These are phyloP conservation scores for Planoprotostelium fungivorum DNA, from an alignment of 78 protist genomes.

Conservation along the genomic window DNA sequence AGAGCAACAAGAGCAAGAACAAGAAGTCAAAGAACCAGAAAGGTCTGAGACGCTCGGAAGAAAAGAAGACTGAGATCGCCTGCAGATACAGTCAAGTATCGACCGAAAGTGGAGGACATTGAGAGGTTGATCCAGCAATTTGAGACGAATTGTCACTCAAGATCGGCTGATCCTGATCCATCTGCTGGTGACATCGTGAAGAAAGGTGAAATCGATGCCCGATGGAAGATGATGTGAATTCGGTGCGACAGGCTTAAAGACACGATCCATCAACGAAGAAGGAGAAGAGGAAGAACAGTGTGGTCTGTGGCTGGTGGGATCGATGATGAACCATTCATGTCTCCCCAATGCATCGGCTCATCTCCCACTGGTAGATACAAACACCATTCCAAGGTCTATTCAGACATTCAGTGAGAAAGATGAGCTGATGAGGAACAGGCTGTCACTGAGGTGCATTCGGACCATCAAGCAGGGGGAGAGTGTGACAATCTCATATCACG, in stretches of 20 bases:
- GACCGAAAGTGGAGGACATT: not conserved
- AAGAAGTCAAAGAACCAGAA: not conserved
- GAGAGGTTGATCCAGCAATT: not conserved
- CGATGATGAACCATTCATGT: not conserved
- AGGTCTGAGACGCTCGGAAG: not conserved
- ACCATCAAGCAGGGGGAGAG: not conserved
- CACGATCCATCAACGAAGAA: not conserved
- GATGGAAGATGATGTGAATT: not conserved
- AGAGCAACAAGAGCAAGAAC: not conserved
- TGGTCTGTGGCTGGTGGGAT: not conserved
- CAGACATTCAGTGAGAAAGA: too few species aligned
- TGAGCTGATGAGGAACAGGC: not conserved
- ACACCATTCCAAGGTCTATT: not conserved
- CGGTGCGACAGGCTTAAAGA: not conserved
- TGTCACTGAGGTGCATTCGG: not conserved
- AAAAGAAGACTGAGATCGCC: not conserved
- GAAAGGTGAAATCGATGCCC: not conserved
- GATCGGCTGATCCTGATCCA: not conserved
- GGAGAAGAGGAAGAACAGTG: not conserved
- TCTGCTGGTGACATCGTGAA: not conserved
- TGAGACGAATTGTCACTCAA: not conserved
- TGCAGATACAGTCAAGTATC: not conserved
- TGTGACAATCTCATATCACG: not conserved
- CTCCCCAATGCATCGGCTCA: not conserved
- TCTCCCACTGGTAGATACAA: not conserved